Evolutionary conservation across 2,329 filamentous ascomycete genomes (phyloP).

Genomic region (Shiraia sp.): DNA sequence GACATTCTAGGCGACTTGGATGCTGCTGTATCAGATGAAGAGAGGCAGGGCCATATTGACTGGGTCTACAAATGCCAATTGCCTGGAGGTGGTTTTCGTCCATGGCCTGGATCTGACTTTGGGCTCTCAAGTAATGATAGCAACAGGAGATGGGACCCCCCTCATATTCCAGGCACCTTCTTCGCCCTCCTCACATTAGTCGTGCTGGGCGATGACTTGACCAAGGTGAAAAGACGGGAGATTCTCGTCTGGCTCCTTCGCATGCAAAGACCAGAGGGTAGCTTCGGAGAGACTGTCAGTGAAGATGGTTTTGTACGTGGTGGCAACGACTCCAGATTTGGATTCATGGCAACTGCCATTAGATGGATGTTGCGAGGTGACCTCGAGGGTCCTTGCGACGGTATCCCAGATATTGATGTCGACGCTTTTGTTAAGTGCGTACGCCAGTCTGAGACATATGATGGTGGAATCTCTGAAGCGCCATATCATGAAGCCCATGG

Average conservation of each 20-base stretch:
- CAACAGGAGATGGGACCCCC: slow-evolving; percentile 68
- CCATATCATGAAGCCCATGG: slow-evolving; percentile 83
- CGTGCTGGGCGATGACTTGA: slow-evolving; percentile 63
- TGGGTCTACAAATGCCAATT: slow-evolving; percentile 92
- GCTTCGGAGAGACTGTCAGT: slow-evolving; percentile 82
- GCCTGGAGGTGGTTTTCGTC: slow-evolving; percentile 83
- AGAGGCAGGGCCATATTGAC: slow-evolving; percentile 61
- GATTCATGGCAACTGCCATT: slow-evolving; percentile 80
- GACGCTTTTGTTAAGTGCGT: slow-evolving; percentile 72
- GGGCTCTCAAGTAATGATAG: slow-evolving; percentile 52
- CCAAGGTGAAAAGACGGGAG: slow-evolving; percentile 66
- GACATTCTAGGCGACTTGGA: slow-evolving; percentile 74
- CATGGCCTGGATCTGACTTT: slow-evolving; percentile 72
- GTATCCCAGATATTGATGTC: slow-evolving; percentile 74
- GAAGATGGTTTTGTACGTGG: slow-evolving; percentile 68
- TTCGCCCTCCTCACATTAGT: slow-evolving; percentile 81
- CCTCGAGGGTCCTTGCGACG: slow-evolving; percentile 57
- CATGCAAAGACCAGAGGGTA: slow-evolving; percentile 82
- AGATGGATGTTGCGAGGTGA: slow-evolving; percentile 77
- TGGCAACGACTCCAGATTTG: slow-evolving; percentile 83
- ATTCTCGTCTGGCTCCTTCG: slow-evolving; percentile 74
- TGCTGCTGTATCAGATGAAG: slow-evolving; percentile 56
- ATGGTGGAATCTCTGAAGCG: slow-evolving; percentile 80
- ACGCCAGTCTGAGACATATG: slow-evolving; percentile 70
- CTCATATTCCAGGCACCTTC: slow-evolving; percentile 85